Evolutionary conservation across 306 rosid species (phyloP).

Genomic region (Acacia confusa): DNA sequence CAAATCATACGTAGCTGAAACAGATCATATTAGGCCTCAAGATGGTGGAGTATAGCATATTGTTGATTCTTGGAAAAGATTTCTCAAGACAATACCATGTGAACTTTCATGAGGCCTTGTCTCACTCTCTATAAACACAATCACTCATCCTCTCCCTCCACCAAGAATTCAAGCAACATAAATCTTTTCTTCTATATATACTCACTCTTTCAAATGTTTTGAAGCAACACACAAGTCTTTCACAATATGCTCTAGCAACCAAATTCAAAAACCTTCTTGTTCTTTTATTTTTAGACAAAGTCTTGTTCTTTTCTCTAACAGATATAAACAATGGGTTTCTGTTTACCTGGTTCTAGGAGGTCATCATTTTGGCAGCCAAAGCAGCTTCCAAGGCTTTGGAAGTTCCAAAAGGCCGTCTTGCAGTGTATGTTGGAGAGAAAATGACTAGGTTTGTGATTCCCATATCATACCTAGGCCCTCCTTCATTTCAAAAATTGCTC

Average conservation of each 20-base stretch:
- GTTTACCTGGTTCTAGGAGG: neutral
- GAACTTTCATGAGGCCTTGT: neutral
- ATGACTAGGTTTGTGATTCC: slow-evolving; percentile 37
- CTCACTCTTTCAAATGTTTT: neutral
- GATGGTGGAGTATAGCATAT: neutral
- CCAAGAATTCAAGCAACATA: neutral
- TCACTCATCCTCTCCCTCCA: neutral
- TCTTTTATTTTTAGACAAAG: no score
- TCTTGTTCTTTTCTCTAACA: slow-evolving; percentile 14
- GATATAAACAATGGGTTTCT: slow-evolving; percentile 24
- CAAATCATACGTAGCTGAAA: neutral
- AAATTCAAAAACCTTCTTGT: neutral
- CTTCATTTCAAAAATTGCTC: slow-evolving; percentile 34
- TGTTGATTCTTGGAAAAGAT: neutral
- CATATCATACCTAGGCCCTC: slow-evolving; percentile 29
- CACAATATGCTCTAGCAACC: neutral
- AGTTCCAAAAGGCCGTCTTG: slow-evolving; percentile 38
- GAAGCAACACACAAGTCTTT: slow-evolving; percentile 16
- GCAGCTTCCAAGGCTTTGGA: neutral
- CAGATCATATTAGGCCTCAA: neutral
- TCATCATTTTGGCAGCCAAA: neutral
- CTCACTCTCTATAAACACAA: neutral
- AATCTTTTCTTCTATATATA: neutral
- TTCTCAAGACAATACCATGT: neutral
- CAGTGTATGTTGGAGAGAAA: slow-evolving; percentile 45